Percentiles rank a stretch among this genome's conserved stretches.
Conservation (phyloP, 352 stramenopile genomes). For the Pythium rishiriense region DNA sequence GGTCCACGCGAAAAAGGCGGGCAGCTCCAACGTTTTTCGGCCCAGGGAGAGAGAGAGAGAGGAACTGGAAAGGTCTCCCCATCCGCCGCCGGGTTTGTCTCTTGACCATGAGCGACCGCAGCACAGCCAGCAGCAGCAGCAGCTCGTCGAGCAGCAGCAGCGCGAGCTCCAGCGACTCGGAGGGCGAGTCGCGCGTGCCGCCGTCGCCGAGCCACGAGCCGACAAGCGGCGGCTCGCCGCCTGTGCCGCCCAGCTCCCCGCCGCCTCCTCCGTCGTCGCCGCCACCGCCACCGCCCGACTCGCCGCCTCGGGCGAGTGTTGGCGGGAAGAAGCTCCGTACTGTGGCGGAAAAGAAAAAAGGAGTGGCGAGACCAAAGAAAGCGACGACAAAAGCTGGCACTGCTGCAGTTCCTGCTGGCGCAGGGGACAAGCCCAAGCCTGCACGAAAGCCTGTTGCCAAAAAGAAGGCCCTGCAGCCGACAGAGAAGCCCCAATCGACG, state of each 20-base stretch:
- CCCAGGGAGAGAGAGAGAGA: no score
- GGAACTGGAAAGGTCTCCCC: neutral
- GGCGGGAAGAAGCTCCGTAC: constrained; percentile 30
- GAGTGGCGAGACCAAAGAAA: constrained; percentile 2
- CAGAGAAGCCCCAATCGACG: neutral
- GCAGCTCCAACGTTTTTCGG: no score
- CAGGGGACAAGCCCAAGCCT: neutral
- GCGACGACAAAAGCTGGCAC: neutral
- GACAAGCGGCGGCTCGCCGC: constrained; percentile 25
- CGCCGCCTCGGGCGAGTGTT: neutral
- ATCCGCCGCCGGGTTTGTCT: neutral
- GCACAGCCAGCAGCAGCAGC: constrained; percentile 29
- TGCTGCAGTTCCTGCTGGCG: neutral
- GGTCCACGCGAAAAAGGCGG: no score
- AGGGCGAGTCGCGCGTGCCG: constrained; percentile 29
- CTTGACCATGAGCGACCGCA: neutral
- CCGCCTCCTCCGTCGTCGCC: constrained; percentile 31
- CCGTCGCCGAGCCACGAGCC: constrained; percentile 11
- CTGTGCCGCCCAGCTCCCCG: constrained; percentile 31
- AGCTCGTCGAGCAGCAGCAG: constrained; percentile 45
- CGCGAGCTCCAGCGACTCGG: constrained; percentile 46
- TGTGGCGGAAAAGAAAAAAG: constrained; percentile 23
- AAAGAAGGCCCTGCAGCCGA: constrained; percentile 9
- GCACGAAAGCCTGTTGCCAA: constrained; percentile 1
- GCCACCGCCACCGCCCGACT: constrained; percentile 24